Percentiles rank a stretch among this genome's conserved stretches.
These are phyloP conservation scores for Petasospora fabianii DNA, from an alignment of 1,139 yeast genomes.

Conservation along the genomic window DNA sequence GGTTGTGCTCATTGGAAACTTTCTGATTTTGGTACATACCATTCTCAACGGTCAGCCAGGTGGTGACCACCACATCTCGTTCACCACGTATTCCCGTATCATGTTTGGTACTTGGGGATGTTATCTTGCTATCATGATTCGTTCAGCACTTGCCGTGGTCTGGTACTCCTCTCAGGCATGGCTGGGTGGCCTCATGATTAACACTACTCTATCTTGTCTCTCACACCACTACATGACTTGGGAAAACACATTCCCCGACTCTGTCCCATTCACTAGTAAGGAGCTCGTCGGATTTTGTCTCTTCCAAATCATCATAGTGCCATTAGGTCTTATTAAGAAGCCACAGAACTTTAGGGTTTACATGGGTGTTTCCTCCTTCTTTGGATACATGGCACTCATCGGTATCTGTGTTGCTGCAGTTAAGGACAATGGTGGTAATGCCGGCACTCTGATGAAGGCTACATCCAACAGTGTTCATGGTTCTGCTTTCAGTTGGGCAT, in stretches of 20 bases:
- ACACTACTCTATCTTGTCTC: slow-evolving; percentile 23
- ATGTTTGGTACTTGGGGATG: slow-evolving; percentile 33
- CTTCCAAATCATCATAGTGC: slow-evolving; percentile 37
- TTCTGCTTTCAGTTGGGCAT: slow-evolving; percentile 16
- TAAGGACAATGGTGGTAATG: slow-evolving; percentile 23
- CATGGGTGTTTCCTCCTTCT: slow-evolving; percentile 36
- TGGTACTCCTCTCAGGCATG: slow-evolving; percentile 33
- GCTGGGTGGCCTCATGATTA: slow-evolving; percentile 32
- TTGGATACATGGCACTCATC: slow-evolving; percentile 39
- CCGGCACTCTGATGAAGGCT: slow-evolving; percentile 11
- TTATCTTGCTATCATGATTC: slow-evolving; percentile 30
- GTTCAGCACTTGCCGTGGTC: slow-evolving; percentile 33
- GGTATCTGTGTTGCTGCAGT: slow-evolving; percentile 35
- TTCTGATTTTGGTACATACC: slow-evolving; percentile 37
- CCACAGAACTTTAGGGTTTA: slow-evolving; percentile 37
- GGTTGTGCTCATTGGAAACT: slow-evolving; percentile 40
- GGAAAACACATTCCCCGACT: slow-evolving; percentile 26
- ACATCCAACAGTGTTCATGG: slow-evolving; percentile 15
- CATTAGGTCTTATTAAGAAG: slow-evolving; percentile 35
- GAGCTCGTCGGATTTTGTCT: slow-evolving; percentile 37
- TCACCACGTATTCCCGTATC: slow-evolving; percentile 27
- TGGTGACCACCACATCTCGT: slow-evolving; percentile 29
- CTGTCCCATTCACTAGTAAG: slow-evolving; percentile 23
- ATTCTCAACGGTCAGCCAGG: slow-evolving; percentile 43
- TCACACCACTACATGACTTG: slow-evolving; percentile 16